Evolutionary conservation across 106 monocot species (phyloP), one percentile per base, ranked within the genome.

Genomic region (Narthecium ossifragum): DNA sequence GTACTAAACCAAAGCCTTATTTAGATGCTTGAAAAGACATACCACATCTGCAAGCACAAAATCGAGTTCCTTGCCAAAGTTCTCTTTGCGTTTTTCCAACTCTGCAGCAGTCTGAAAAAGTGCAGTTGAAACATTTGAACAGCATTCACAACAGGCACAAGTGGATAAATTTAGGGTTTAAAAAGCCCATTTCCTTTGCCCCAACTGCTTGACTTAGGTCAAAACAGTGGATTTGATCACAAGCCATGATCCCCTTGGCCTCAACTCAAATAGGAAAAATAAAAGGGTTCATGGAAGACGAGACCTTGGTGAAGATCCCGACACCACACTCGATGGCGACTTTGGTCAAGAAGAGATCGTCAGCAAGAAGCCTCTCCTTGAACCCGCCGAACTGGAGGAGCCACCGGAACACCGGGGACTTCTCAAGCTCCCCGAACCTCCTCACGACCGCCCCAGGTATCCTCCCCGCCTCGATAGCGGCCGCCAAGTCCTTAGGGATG

Each of bases 1-100:
- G n/a, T n/a, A n/a, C n/a, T n/a, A n/a, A n/a, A n/a, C n/a, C n/a
- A n/a, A n/a, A n/a, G n/a, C n/a, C n/a, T n/a, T n/a, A n/a, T n/a
- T n/a, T n/a, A n/a, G n/a, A n/a, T 48, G 14, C 15, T 23, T n/a
- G 33, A 37, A 41, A 23, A 30, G 0, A 15, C 70, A 68, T 82
- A 93, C 93, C 88, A 93, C 93, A 77, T 93, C 93, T 29, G 88
- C 88, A 55, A 93, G 34, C 61, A 93, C 93, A 79, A 93, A 93
- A 79, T 93, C 93, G 25, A 93, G 51, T 71, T 93, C 93, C 65
- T 88, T 93, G 5, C 69, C 8, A 56, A 93, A 93, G 41, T 88
- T 88, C 49, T 93, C 93, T 60, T 79, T 81, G n/a, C 88, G 77
- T 15, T 76, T 68, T 62, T 93, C 84, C 59, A 55, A 88, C 55